Evolutionary conservation across 2,329 filamentous ascomycete species (phyloP).

Genomic region (Setomelanomma holmii): DNA sequence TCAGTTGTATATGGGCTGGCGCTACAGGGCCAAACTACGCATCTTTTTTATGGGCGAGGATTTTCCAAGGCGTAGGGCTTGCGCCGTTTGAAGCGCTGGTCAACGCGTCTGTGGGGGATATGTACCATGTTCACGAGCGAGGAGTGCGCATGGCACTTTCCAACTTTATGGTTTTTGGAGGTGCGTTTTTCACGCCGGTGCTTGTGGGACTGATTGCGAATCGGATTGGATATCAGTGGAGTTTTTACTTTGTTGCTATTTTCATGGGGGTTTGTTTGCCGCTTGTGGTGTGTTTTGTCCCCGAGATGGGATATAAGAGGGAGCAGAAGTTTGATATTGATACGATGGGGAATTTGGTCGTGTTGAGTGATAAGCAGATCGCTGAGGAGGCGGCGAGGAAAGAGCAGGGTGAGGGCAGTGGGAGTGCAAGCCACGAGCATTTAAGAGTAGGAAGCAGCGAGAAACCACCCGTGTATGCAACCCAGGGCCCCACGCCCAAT

Average conservation of each 20-base stretch:
- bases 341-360: constrained; percentile 52
- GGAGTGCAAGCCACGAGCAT: too few relatives aligned
- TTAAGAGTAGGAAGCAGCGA: constrained; percentile 5
- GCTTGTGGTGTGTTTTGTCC: constrained; percentile 77
- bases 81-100: constrained; percentile 91
- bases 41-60: constrained; percentile 76
- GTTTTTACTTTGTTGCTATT: constrained; percentile 87
- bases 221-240: constrained; percentile 81
- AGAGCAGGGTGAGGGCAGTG: constrained; percentile 3
- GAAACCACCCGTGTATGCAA: too few relatives aligned
- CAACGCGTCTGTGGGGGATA: constrained; percentile 85
- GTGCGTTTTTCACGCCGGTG: constrained; percentile 82
- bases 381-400: not conserved
- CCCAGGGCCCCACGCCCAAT: not conserved
- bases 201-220: constrained; percentile 82
- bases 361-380: not conserved
- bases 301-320: constrained; percentile 81
- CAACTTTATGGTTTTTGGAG: constrained; percentile 74
- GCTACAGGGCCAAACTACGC: constrained; percentile 70
- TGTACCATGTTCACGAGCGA: constrained; percentile 88
- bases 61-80: constrained; percentile 85
- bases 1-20: constrained; percentile 80
- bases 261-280: constrained; percentile 76
- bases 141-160: constrained; percentile 86
- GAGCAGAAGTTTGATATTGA: constrained; percentile 74